A percentile compares a stretch with the other conserved stretches of the same genome.
Evolutionary conservation across 2,329 filamentous ascomycete genomes (phyloP).

Genomic region (Claviceps purpurea): DNA sequence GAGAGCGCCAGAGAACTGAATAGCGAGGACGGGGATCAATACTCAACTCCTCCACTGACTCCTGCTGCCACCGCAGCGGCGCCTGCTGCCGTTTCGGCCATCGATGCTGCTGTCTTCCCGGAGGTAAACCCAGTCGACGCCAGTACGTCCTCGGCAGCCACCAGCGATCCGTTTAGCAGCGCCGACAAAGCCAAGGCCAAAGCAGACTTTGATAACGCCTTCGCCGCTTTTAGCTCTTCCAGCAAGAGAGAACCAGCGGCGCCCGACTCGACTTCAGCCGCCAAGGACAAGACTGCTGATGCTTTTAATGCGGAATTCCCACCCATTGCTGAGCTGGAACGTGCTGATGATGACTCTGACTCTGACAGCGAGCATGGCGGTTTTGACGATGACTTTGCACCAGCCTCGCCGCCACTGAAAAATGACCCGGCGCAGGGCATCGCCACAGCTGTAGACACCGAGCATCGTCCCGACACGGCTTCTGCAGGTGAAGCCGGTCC

Average conservation of each 20-base stretch:
- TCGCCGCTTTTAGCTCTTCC: conserved; percentile 54
- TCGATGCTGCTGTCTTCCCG: conserved; percentile 4
- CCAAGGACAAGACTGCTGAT: conserved; percentile 29
- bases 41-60: conserved; percentile 12
- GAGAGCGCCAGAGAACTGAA: conserved; percentile 11
- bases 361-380: conserved; percentile 66
- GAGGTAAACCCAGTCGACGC: conserved; percentile 9
- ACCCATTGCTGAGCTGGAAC: conserved; percentile 75
- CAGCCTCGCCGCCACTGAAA: conserved; percentile 39
- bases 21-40: conserved; percentile 11
- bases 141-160: conserved; percentile 6
- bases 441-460: not conserved
- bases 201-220: conserved; percentile 75
- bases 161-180: conserved; percentile 37
- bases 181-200: conserved; percentile 49
- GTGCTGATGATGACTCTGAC: conserved; percentile 73
- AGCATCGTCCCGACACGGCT: conserved; percentile 2
- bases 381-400: conserved; percentile 87
- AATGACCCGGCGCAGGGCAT: conserved; percentile 8
- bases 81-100: conserved; percentile 8
- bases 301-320: conserved; percentile 72
- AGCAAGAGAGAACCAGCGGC: conserved; percentile 35
- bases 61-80: conserved; percentile 15
- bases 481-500: not conserved
- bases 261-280: conserved; percentile 18